Base-by-base conservation (phyloP, 2,329 filamentous ascomycete species). In the Penicillium occitanis region DNA sequence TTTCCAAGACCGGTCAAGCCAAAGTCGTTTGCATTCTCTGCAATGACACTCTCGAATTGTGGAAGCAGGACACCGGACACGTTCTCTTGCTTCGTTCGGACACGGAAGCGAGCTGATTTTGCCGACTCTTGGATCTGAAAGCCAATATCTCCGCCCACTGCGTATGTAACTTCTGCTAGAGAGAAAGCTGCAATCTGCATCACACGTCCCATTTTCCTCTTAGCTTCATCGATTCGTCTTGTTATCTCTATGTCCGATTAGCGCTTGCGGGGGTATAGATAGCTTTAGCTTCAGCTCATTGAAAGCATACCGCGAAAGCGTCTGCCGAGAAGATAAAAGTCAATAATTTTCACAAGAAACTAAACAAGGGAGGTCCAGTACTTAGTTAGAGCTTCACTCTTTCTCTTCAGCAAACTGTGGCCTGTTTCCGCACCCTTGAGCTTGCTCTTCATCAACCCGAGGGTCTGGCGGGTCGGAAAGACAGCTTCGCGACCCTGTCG, bases 161-260 rank as follows among this genome's bases (percentile, higher is more conserved):
- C 95, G 75, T 99, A 99, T 59, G 93, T 96, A 65, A 99, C 95
- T 82, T 98, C 95, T 67, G 95, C 95, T 19, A 99, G 86, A 51
- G 94, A 98, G 82, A 99, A 98, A 55, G 95, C 93, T 48, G 95
- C 95, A 75, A 99, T 96, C 80, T 98, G 94, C 95, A 99, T 99
- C 44, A 99, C 95, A 40, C 94, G 88, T 66, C 95, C 95, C 94
- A 99, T 99, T 84, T 99, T 99, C 73, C 93, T 91, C 82, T 99
- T 99, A 50, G 95, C 95, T 80, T 99, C 95, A 82, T 99, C 94
- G 80, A 99, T 99, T 75, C 95, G 91, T 78, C 89, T 88, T 60
- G 95, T 97, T 75, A 99, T 99, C 75, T 99, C 95, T 92, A 77
- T 71, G 73, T 63, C 30, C 53, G 57, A 68, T 78, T 68, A 78